These are phyloP conservation scores for Russula compacta DNA, from an alignment of 768 basidiomycete species.

Conservation along the genomic window DNA sequence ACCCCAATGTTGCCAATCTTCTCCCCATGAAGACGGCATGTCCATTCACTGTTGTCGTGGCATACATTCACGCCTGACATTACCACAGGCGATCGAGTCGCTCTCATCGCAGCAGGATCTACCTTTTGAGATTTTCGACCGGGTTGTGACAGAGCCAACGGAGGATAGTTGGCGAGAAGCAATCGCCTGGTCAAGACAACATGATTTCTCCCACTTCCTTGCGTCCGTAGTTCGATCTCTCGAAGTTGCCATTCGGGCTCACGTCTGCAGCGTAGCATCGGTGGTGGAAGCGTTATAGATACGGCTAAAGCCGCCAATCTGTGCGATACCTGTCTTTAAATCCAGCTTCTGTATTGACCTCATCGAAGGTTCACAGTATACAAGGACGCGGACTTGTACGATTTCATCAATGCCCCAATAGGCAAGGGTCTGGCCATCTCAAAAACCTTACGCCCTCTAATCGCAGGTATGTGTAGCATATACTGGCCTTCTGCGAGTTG, in stretches of 20 bases:
- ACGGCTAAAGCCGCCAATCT: slow-evolving; percentile 94
- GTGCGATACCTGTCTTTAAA: slow-evolving; percentile 30
- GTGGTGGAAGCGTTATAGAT: slow-evolving; percentile 93
- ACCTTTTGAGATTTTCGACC: slow-evolving; percentile 73
- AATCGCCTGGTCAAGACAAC: slow-evolving; percentile 76
- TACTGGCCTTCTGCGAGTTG: not conserved
- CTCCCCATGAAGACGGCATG: slow-evolving; percentile 74
- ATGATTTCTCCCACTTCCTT: slow-evolving; percentile 89
- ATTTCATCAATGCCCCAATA: slow-evolving; percentile 94
- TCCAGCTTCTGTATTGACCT: not conserved
- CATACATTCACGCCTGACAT: not conserved
- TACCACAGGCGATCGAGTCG: slow-evolving; percentile 51
- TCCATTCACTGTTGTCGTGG: slow-evolving; percentile 11
- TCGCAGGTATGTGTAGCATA: slow-evolving; percentile 47
- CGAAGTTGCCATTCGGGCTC: not conserved
- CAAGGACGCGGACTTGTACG: slow-evolving; percentile 85
- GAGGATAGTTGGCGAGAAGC: slow-evolving; percentile 84
- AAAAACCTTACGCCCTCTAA: slow-evolving; percentile 68
- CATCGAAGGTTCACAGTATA: slow-evolving; percentile 71
- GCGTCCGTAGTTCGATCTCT: slow-evolving; percentile 44
- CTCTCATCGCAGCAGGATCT: slow-evolving; percentile 72
- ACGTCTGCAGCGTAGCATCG: slow-evolving; percentile 43
- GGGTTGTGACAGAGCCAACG: slow-evolving; percentile 83
- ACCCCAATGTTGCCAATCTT: slow-evolving; percentile 73
- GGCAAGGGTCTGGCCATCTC: slow-evolving; percentile 85